Evolutionary conservation across 1,284 basidiomycete genomes (phyloP).

Genomic region (Coniferiporia weirii): DNA sequence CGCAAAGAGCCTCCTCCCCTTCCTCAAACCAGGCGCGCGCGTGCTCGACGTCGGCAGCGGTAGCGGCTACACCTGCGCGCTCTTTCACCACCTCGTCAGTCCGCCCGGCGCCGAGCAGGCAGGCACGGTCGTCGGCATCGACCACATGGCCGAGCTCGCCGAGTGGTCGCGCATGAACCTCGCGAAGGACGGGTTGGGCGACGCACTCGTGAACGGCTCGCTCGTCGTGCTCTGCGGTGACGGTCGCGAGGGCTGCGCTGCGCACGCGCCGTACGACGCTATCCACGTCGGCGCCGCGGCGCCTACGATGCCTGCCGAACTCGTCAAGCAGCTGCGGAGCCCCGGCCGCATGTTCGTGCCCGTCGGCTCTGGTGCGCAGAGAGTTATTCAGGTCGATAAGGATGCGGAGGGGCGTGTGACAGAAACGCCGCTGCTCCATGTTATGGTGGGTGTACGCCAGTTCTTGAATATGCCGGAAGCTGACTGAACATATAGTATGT

Average conservation of each 20-base stretch:
- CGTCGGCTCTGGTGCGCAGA: constrained; percentile 62
- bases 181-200: constrained; percentile 56
- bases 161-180: constrained; percentile 71
- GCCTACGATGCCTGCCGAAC: constrained; percentile 62
- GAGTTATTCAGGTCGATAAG: constrained; percentile 80
- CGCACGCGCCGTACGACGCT: constrained; percentile 68
- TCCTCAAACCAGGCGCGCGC: constrained; percentile 60
- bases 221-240: constrained; percentile 75
- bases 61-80: constrained; percentile 73
- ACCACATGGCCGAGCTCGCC: constrained; percentile 81
- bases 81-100: constrained; percentile 70
- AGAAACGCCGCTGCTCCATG: constrained; percentile 71
- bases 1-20: constrained; percentile 64
- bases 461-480: not conserved
- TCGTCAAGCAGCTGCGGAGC: constrained; percentile 77
- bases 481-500: constrained; percentile 31
- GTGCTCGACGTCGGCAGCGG: constrained; percentile 83
- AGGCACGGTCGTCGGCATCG: constrained; percentile 83
- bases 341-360: constrained; percentile 95
- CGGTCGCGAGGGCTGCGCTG: constrained; percentile 62
- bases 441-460: constrained; percentile 50
- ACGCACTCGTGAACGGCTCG: constrained; percentile 43
- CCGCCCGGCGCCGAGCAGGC: constrained; percentile 30
- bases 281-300: constrained; percentile 97
- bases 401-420: constrained; percentile 66